Conservation (phyloP, 306 rosid genomes). For the Pachyrhizus erosus region DNA sequence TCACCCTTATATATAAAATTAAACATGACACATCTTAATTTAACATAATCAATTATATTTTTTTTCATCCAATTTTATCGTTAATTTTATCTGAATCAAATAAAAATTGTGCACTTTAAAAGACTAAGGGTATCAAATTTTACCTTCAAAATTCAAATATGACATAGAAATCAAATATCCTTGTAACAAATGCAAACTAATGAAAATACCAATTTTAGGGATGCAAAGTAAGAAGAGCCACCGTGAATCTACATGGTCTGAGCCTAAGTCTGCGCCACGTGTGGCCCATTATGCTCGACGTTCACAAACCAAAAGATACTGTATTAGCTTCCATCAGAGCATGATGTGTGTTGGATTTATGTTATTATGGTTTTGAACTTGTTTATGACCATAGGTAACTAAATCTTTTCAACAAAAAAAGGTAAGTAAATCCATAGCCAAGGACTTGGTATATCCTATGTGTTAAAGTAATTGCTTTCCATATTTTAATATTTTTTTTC, state of each 20-base stretch:
- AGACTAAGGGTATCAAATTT: too few relatives aligned
- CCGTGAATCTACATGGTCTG: not conserved
- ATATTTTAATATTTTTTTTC: not conserved
- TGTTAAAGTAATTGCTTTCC: not conserved
- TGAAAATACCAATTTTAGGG: too few relatives aligned
- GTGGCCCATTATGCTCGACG: not conserved
- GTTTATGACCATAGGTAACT: not conserved
- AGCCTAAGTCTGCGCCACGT: not conserved
- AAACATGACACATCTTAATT: not conserved
- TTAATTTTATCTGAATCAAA: not conserved
- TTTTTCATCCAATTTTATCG: not conserved
- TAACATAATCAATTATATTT: too few relatives aligned
- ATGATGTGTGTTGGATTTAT: too few relatives aligned
- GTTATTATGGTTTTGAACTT: too few relatives aligned
- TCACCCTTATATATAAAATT: not conserved
- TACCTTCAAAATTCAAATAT: not conserved
- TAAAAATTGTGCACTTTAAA: not conserved
- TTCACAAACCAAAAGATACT: not conserved
- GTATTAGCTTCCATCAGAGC: not conserved
- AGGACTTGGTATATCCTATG: too few relatives aligned
- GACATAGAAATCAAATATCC: too few relatives aligned
- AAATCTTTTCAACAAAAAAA: too few relatives aligned
- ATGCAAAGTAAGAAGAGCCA: too few relatives aligned
- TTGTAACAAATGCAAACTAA: too few relatives aligned
- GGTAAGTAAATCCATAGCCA: too few relatives aligned